Percentiles rank a stretch among this genome's conserved stretches.
Conservation (phyloP, 176 grass and related monocot species). For the Musa acuminata region DNA sequence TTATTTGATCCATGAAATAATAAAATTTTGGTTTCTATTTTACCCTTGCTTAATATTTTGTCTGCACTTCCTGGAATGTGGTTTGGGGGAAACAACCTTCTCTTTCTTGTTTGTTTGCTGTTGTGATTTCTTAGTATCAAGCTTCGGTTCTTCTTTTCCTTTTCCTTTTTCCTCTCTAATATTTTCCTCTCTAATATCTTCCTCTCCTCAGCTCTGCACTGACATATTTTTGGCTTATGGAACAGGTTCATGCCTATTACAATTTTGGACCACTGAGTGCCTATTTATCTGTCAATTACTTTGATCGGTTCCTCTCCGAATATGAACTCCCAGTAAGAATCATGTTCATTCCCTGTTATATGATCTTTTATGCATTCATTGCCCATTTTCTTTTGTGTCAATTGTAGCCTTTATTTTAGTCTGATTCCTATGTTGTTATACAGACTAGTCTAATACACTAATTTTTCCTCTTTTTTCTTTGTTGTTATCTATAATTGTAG, state of each 20-base stretch:
- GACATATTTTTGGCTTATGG: slow-evolving; percentile 7
- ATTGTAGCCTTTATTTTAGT: background rate
- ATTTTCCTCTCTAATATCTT: no score
- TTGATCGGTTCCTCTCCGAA: slow-evolving; percentile 81
- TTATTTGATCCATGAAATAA: background rate
- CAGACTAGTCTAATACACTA: background rate
- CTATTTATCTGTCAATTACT: slow-evolving; percentile 58
- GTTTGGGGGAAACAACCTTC: background rate
- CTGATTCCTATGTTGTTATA: background rate
- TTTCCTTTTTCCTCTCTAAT: background rate
- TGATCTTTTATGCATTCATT: background rate
- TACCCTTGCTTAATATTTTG: no score
- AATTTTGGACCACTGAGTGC: slow-evolving; percentile 59
- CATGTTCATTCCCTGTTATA: background rate
- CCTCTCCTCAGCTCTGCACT: background rate
- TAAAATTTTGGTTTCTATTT: no score
- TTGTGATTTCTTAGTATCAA: background rate
- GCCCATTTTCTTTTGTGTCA: slow-evolving; percentile 2
- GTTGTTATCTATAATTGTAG: slow-evolving; percentile 28
- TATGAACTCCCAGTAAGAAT: slow-evolving; percentile 69
- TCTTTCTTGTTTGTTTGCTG: background rate
- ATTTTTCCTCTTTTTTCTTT: background rate
- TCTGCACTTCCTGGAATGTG: no score
- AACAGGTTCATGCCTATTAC: slow-evolving; percentile 66
- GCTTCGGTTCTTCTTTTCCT: background rate